These are phyloP conservation scores for Hordeum marinum DNA, from an alignment of 176 grass and related monocot species.

Conservation along the genomic window DNA sequence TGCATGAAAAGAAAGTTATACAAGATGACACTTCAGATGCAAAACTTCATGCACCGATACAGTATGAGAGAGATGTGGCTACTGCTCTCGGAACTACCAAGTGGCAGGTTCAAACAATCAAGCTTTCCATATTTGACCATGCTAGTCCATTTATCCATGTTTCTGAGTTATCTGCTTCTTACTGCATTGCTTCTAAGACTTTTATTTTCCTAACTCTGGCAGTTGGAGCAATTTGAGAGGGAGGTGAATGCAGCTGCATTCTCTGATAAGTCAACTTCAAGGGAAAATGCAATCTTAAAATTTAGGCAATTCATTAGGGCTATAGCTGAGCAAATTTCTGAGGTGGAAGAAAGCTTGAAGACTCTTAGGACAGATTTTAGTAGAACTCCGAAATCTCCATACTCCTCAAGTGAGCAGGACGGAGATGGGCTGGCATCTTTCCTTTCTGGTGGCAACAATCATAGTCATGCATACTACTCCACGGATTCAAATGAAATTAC, in stretches of 20 bases:
- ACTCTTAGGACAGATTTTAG: conserved; percentile 31
- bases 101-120: conserved; percentile 65
- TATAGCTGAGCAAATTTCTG: conserved; percentile 60
- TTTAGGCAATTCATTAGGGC: conserved; percentile 82
- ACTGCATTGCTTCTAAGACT: conserved; percentile 24
- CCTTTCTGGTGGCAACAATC: conserved; percentile 46
- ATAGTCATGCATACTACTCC: conserved; percentile 26
- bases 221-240: conserved; percentile 91
- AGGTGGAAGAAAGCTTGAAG: conserved; percentile 53
- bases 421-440: conserved; percentile 68
- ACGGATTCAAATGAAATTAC: conserved; percentile 52
- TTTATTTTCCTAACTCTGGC: conserved; percentile 28
- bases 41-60: conserved; percentile 44
- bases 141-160: not conserved
- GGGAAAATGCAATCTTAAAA: conserved; percentile 82
- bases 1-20: conserved; percentile 72
- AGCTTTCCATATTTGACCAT: conserved; percentile 9
- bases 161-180: not conserved
- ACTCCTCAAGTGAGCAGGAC: conserved; percentile 63
- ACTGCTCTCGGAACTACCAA: conserved; percentile 78
- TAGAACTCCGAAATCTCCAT: conserved; percentile 44
- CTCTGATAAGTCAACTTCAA: conserved; percentile 71
- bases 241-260: conserved; percentile 67
- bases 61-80: conserved; percentile 64
- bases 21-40: conserved; percentile 40